phyloP scores from a whole-genome alignment of 768 basidiomycete species.

The Tremella mesenterica region DNA sequence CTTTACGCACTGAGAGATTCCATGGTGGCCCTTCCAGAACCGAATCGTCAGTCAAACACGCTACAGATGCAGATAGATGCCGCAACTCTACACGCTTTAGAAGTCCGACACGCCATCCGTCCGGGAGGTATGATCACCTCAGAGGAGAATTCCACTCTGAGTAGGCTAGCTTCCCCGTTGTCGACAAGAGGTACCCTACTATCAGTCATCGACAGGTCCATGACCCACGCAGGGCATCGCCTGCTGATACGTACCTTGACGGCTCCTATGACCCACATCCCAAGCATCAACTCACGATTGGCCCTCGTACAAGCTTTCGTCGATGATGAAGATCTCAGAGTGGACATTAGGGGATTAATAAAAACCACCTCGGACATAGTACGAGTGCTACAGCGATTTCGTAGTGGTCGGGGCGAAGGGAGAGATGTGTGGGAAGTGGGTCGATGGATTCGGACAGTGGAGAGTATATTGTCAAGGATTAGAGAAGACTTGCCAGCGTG shows the following conservation, averaged over 20 bases:
- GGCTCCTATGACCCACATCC: conserved; percentile 33
- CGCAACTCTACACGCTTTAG: conserved; percentile 40
- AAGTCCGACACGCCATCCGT: conserved; percentile 41
- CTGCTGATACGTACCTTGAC: conserved; percentile 38
- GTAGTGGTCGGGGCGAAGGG: conserved; percentile 22
- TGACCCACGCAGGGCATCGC: conserved; percentile 37
- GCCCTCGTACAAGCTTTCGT: conserved; percentile 37
- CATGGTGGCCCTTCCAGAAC: conserved; percentile 28
- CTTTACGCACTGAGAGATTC: conserved; percentile 36
- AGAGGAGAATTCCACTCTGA: conserved; percentile 2
- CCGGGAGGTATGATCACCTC: conserved; percentile 11
- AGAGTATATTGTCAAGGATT: conserved; percentile 15
- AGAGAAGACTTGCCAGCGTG: conserved; percentile 13
- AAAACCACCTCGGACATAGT: conserved; percentile 31
- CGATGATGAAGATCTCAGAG: conserved; percentile 23
- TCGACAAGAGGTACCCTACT: conserved; percentile 37
- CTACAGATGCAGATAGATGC: conserved; percentile 42
- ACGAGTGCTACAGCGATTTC: conserved; percentile 38
- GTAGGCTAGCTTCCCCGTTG: conserved; percentile 14
- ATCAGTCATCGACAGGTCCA: conserved; percentile 35
- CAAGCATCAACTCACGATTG: conserved; percentile 24
- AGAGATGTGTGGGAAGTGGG: conserved; percentile 37
- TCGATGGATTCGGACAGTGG: conserved; percentile 25
- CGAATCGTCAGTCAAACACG: conserved; percentile 21
- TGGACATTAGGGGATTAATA: conserved; percentile 30